Percentiles rank a stretch among this genome's conserved stretches.
Conservation (phyloP, 345 rosid species). For the Acer yangbiense region DNA sequence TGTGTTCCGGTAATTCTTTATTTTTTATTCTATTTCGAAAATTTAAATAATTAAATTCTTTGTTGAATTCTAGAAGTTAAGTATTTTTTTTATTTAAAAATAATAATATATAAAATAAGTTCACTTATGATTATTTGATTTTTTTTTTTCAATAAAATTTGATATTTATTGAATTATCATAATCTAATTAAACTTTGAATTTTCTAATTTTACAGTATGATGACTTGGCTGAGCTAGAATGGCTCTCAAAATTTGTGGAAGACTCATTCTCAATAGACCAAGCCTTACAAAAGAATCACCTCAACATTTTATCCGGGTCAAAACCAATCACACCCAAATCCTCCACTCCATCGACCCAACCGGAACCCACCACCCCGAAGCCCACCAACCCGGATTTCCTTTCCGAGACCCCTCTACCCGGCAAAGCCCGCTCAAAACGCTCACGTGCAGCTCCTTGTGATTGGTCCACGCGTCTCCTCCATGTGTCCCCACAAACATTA, state of each 20-base stretch:
- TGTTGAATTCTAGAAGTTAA: not conserved
- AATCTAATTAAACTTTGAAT: not conserved
- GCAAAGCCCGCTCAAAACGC: slow-evolving; percentile 68
- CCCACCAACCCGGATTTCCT: slow-evolving; percentile 38
- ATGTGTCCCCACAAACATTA: slow-evolving; percentile 30
- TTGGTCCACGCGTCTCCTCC: slow-evolving; percentile 75
- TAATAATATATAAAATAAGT: not conserved
- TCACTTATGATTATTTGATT: not conserved
- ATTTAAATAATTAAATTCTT: not conserved
- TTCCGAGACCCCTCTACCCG: slow-evolving; percentile 56
- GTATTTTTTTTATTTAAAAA: not conserved
- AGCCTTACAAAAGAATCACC: slow-evolving; percentile 42
- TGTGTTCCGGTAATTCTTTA: slow-evolving; percentile 59
- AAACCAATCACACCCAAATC: slow-evolving; percentile 53
- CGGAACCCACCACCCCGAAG: slow-evolving; percentile 23
- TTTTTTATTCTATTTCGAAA: not conserved
- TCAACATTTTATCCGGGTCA: slow-evolving; percentile 37
- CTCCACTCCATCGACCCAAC: slow-evolving; percentile 42
- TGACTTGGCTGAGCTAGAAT: slow-evolving; percentile 75
- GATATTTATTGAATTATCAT: not conserved
- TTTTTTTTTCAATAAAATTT: not conserved
- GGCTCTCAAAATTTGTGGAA: slow-evolving; percentile 81
- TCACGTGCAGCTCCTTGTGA: slow-evolving; percentile 65
- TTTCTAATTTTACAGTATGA: slow-evolving; percentile 45
- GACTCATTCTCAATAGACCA: slow-evolving; percentile 66